A percentile compares a stretch with the other conserved stretches of the same genome.
Evolutionary conservation across 2,329 filamentous ascomycete genomes (phyloP).

Genomic region (Hypomyces rosellus): DNA sequence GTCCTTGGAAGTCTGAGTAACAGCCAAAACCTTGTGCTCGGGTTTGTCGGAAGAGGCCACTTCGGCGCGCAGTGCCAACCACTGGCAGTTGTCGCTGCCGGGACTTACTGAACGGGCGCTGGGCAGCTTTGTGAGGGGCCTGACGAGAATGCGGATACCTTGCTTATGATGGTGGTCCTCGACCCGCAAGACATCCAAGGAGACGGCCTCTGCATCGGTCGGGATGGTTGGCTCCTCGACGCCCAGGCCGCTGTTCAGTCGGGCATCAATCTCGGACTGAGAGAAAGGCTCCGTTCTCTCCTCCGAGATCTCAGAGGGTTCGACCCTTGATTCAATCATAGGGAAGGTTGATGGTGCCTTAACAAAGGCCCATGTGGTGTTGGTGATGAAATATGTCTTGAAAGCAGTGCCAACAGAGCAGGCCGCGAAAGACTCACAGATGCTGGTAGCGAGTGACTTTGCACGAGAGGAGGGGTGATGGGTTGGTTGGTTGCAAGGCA

Average conservation of each 20-base stretch:
- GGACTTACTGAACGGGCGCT: conserved; percentile 50
- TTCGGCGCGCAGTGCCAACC: conserved; percentile 50
- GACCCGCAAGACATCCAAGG: conserved; percentile 46
- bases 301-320: conserved; percentile 33
- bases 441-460: conserved; percentile 1
- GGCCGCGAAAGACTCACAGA: neutral
- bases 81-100: conserved; percentile 50
- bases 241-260: conserved; percentile 36
- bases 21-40: conserved; percentile 52
- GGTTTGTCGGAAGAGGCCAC: conserved; percentile 45
- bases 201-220: conserved; percentile 37
- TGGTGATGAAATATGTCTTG: conserved; percentile 3
- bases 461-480: conserved; percentile 5
- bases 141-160: conserved; percentile 52
- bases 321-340: conserved; percentile 42
- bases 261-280: conserved; percentile 48
- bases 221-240: conserved; percentile 37
- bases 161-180: conserved; percentile 48
- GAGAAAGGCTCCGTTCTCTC: conserved; percentile 56
- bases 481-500: neutral
- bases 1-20: conserved; percentile 54
- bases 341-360: conserved; percentile 12
- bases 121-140: conserved; percentile 46
- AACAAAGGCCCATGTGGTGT: conserved; percentile 20
- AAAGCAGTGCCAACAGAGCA: conserved; percentile 4